Evolutionary conservation across 1,139 yeast species (phyloP).

Genomic region (Yamadazyma dendronema): DNA sequence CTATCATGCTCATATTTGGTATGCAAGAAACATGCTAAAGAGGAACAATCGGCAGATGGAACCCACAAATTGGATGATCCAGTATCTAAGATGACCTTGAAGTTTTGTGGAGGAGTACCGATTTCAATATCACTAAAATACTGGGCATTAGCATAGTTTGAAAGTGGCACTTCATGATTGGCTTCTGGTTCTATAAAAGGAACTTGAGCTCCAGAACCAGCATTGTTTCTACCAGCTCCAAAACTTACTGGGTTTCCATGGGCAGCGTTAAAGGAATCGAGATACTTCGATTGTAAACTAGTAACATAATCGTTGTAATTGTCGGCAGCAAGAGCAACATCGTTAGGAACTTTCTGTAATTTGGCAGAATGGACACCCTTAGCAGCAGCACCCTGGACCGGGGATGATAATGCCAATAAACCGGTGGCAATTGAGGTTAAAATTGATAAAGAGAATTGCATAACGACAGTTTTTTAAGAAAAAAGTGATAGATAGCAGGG

Average conservation of each 20-base stretch:
- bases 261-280: slow-evolving; percentile 50
- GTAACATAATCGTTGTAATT: slow-evolving; percentile 63
- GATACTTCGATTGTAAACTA: slow-evolving; percentile 73
- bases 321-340: slow-evolving; percentile 59
- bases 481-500: slow-evolving; percentile 1
- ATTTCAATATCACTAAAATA: slow-evolving; percentile 84
- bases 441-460: slow-evolving; percentile 14
- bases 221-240: slow-evolving; percentile 12
- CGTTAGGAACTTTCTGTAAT: slow-evolving; percentile 61
- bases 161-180: slow-evolving; percentile 70
- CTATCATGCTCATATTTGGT: slow-evolving; percentile 79
- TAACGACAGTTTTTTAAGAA: not conserved
- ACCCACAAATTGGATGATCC: slow-evolving; percentile 98
- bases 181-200: slow-evolving; percentile 45
- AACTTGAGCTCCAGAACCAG: slow-evolving; percentile 31
- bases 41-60: slow-evolving; percentile 83
- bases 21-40: slow-evolving; percentile 94
- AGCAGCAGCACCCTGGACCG: slow-evolving; percentile 52
- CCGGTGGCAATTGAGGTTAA: slow-evolving; percentile 52
- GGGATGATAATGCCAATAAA: slow-evolving; percentile 39
- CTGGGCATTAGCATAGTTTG: slow-evolving; percentile 92
- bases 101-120: slow-evolving; percentile 91
- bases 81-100: slow-evolving; percentile 89
- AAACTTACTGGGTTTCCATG: slow-evolving; percentile 23
- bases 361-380: slow-evolving; percentile 50